Percentiles rank a stretch among this genome's conserved stretches.
Evolutionary conservation across 192 early-diverging fungal species (phyloP).

Genomic region (Geranomyces michiganensis): DNA sequence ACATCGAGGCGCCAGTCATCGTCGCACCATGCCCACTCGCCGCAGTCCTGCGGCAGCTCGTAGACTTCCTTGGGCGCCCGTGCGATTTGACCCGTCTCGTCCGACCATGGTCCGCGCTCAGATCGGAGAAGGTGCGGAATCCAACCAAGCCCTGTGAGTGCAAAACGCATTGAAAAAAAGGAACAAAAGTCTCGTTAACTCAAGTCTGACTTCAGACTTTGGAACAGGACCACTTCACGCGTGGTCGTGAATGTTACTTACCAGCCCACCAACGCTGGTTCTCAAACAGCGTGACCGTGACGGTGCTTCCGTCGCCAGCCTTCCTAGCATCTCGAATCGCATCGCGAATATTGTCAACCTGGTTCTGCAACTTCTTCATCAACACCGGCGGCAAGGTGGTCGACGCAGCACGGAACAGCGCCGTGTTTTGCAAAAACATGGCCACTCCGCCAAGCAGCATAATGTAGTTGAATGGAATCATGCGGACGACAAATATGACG

Average conservation of each 20-base stretch:
- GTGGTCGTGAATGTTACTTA: constrained; percentile 23
- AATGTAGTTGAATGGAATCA: constrained; percentile 44
- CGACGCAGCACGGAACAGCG: constrained; percentile 49
- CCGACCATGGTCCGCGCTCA: constrained; percentile 65
- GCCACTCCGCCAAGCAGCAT: constrained; percentile 55
- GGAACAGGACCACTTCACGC: neutral
- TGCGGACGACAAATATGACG: constrained; percentile 29
- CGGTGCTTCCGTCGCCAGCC: constrained; percentile 28
- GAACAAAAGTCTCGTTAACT: neutral
- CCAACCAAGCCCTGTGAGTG: constrained; percentile 73
- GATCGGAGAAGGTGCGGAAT: constrained; percentile 63
- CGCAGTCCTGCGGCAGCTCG: constrained; percentile 52
- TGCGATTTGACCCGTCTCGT: constrained; percentile 58
- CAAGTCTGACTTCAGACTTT: neutral
- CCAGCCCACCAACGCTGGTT: constrained; percentile 81
- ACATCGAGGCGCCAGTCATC: constrained; percentile 63
- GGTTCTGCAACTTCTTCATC: constrained; percentile 35
- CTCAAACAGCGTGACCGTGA: constrained; percentile 58
- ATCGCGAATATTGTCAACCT: constrained; percentile 45
- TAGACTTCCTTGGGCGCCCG: constrained; percentile 57
- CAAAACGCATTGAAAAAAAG: neutral
- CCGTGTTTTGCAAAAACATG: constrained; percentile 66
- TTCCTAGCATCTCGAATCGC: constrained; percentile 31
- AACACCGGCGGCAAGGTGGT: constrained; percentile 48
- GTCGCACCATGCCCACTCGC: constrained; percentile 52